Base-by-base conservation (phyloP, 2,329 filamentous ascomycete species). In the Neoscytalidium dimidiatum region DNA sequence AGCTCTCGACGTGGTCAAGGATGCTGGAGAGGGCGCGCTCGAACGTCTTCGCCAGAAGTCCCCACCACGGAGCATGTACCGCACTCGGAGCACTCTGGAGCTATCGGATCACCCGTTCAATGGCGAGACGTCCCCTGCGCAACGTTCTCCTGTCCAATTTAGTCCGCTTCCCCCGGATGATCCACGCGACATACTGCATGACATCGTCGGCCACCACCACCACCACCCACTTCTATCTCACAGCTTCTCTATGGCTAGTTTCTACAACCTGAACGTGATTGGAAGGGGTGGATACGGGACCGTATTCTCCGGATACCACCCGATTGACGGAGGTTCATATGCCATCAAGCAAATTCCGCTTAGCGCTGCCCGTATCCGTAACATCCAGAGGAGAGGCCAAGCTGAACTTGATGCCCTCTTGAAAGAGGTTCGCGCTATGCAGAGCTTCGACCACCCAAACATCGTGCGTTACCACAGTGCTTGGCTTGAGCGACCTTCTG, bases 291-390 rank as follows among this genome's bases (percentile, higher is more conserved):
- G 88, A 0, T 90, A 88, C 70, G 88, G 87, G 1, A 82, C 83
- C 41, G 88, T 90, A 1, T 90, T 84, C 71, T 85, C 85, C 67
- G 87, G 84, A 11, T 82, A 79, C 53, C 85, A 90, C 68, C 82
- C 83, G 58, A 82, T 90, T 5, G 88, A 91, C 71, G 82, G 84
- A 6, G 82, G 84, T 49, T 78, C 83, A 41, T 91, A 90, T 70
- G 88, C 88, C 0, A 81, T 91, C 56, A 91, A 91, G 72, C 87
- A 88, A 67, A 87, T 91, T 7, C 81, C 83, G 0, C 77, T 90
- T 6, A 85, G 83, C 56, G 76, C 82, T 43, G 78, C 80, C 49
- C 79, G 84, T 26, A 77, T 87, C 9, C 80, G 81, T 38, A 81
- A 80, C 67, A 80, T 88, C n/a, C 79, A 83, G 52, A 76, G 82